Evolutionary conservation across 179 eudicot genomes (phyloP), one percentile per base, ranked within the genome.

Genomic region (Amaranthus tricolor): DNA sequence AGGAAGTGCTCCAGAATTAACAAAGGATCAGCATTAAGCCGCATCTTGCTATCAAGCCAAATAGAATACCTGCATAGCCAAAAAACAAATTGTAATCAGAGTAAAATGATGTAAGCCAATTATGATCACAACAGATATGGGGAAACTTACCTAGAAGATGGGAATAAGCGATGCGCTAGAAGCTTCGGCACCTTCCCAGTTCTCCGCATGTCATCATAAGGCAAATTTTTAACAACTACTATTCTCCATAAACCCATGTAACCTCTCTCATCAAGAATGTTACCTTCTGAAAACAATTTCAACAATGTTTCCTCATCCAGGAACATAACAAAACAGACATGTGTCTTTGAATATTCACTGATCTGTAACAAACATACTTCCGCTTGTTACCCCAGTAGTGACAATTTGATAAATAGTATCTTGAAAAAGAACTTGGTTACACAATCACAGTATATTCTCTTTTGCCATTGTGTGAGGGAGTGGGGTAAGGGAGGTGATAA

Each of bases 121-220:
- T 31, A 6, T 43, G 51, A 62, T 48, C 44, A 58, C 51, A 56
- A 64, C 61, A 57, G 50, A 58, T 20, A 52, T 20, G 20, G 17
- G 55, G 45, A 24, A 51, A 77, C 75, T 77, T 84, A 95, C 98
- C 96, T 95, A 76, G 99, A 87, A 79, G 87, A 88, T 69, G 99
- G 99, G 72, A 93, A 95, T 75, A 95, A 90, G 70, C 98, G 97
- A 86, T 95, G 99, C 62, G 98, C 89, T 60, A 95, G 84, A 79
- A 95, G 85, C 86, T 95, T 95, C 31, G 99, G 99, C 91, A 95
- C 98, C 87, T 95, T 95, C 79, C 99, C 99, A 74, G 95, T 93
- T 86, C 90, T 91, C 75, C 98, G 88, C 98, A 91, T 86, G 86
- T 95, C 99, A 52, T 82, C 81, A 66, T 87, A 95, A 43, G 99